Percentiles rank a stretch among this genome's conserved stretches.
Conservation (phyloP, 495 filamentous ascomycete species). For the Neurospora hispaniola region DNA sequence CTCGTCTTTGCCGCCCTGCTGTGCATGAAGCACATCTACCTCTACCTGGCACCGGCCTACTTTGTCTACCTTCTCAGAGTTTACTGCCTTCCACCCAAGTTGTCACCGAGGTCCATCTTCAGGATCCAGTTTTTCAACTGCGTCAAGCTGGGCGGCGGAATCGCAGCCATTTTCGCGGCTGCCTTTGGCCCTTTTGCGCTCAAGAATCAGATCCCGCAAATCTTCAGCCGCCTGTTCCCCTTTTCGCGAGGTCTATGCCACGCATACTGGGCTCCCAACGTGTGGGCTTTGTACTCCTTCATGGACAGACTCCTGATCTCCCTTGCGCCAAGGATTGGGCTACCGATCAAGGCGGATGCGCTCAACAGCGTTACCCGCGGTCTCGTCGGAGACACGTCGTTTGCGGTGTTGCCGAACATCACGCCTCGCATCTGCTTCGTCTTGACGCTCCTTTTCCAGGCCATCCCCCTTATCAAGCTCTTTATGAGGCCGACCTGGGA, state of each 20-base stretch:
- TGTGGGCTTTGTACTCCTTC: slow-evolving; percentile 97
- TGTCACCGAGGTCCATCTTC: slow-evolving; percentile 68
- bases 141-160: slow-evolving; percentile 66
- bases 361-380: slow-evolving; percentile 84
- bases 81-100: slow-evolving; percentile 78
- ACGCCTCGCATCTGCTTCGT: slow-evolving; percentile 68
- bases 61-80: slow-evolving; percentile 79
- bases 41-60: slow-evolving; percentile 93
- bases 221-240: slow-evolving; percentile 78
- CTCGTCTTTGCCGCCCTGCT: slow-evolving; percentile 73
- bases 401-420: slow-evolving; percentile 84
- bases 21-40: slow-evolving; percentile 96
- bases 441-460: slow-evolving; percentile 74
- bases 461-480: slow-evolving; percentile 69
- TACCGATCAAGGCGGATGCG: slow-evolving; percentile 61
- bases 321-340: slow-evolving; percentile 72
- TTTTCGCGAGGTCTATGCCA: slow-evolving; percentile 91
- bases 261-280: slow-evolving; percentile 96
- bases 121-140: slow-evolving; percentile 65
- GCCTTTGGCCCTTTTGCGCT: slow-evolving; percentile 86
- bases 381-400: slow-evolving; percentile 88
- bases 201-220: slow-evolving; percentile 78
- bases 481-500: slow-evolving; percentile 76
- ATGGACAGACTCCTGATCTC: slow-evolving; percentile 67
- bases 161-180: slow-evolving; percentile 61